Evolutionary conservation across 1,284 basidiomycete genomes (phyloP), one percentile per base, ranked within the genome.

Genomic region (Exobasidium cylindrosporum): DNA sequence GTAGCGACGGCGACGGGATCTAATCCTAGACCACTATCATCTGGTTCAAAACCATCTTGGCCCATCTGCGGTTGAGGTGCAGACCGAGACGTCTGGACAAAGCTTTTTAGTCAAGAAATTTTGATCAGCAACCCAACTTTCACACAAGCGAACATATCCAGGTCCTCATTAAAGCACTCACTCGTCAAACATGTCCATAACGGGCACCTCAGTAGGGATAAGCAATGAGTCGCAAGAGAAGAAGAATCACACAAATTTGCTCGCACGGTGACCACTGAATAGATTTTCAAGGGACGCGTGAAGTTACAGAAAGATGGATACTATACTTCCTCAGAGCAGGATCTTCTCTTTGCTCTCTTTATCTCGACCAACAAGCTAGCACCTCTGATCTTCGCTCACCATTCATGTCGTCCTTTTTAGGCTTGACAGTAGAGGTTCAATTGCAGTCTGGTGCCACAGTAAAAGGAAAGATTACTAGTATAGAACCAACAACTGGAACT

Each of bases 351-450:
- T n/a, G n/a, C n/a, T n/a, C n/a, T n/a, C n/a, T n/a, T 7, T 17
- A 40, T 40, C 35, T 40, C 17, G 35, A 10, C 35, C 35, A 40
- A 17, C 35, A 40, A n/a, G 35, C 35, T 40, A 40, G 10, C 35
- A 40, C 35, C 17, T 40, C 35, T 40, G 7, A 7, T 17, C 35
- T 40, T 40, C 35, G 35, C 35, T 10, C 10, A 10, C 35, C 35
- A 10, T 40, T 40, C 35, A 50, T 50, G 47, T 55, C 53, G 21
- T 55, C 53, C 21, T 55, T 40, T 35, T 4, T 55, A 6, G 53
- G 53, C 21, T 28, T 31, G n/a, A 44, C n/a, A 6, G 53, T 55
- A n/a, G n/a, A 21, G 21, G 30, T 55, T 13, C 32, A n/a, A 28
- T 11, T 55, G 4, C 31, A 35, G 17, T 4, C 24, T 14, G 53